A percentile compares a stretch with the other conserved stretches of the same genome.
Evolutionary conservation across 1,139 yeast genomes (phyloP).

Genomic region (Wickerhamiella infanticola): DNA sequence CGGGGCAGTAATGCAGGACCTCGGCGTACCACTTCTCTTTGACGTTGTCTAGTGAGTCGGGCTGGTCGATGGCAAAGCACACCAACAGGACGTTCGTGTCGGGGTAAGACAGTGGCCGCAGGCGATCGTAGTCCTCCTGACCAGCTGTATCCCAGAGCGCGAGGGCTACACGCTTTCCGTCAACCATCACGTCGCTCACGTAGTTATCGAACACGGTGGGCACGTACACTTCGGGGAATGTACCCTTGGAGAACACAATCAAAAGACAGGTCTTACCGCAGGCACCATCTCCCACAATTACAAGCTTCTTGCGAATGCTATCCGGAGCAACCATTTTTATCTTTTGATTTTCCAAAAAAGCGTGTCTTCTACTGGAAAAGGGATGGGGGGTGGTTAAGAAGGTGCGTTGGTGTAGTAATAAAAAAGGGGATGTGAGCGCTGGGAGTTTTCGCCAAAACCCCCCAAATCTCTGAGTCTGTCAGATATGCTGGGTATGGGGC

Average conservation of each 20-base stretch:
- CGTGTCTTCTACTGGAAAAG: not conserved
- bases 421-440: not conserved
- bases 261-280: slow-evolving; percentile 70
- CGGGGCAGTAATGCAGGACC: slow-evolving; percentile 87
- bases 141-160: slow-evolving; percentile 99
- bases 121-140: slow-evolving; percentile 91
- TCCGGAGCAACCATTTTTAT: slow-evolving; percentile 23
- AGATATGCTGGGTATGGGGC: too few relatives aligned
- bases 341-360: not conserved
- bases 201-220: slow-evolving; percentile 94
- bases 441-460: not conserved
- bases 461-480: not conserved
- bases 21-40: slow-evolving; percentile 93
- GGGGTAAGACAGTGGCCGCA: slow-evolving; percentile 86
- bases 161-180: slow-evolving; percentile 85
- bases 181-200: slow-evolving; percentile 83
- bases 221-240: slow-evolving; percentile 89
- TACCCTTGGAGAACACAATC: slow-evolving; percentile 75
- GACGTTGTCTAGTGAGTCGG: slow-evolving; percentile 84
- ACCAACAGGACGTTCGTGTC: slow-evolving; percentile 85
- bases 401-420: not conserved
- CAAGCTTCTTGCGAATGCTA: slow-evolving; percentile 48
- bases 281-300: slow-evolving; percentile 92
- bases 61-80: slow-evolving; percentile 83
- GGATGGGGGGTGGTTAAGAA: slow-evolving; percentile 3